Conservation (phyloP, 164 flowering plant species). For the Chimonanthus salicifolius region DNA sequence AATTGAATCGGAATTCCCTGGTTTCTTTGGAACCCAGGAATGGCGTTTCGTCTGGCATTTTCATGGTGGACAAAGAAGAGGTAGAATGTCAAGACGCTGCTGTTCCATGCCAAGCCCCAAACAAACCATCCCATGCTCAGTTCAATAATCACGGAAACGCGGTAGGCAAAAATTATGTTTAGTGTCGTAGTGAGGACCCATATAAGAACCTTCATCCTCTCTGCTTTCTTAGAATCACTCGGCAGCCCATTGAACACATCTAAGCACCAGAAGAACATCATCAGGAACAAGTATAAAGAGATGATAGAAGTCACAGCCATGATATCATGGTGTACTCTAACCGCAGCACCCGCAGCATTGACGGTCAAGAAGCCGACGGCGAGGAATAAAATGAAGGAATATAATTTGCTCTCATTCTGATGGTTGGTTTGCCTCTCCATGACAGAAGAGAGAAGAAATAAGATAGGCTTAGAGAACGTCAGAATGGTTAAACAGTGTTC, state of each 20-base stretch:
- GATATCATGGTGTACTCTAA: not conserved
- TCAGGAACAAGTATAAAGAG: conserved; percentile 1
- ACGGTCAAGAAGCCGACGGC: not conserved
- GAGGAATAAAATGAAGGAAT: not conserved
- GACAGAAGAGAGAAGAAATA: no score
- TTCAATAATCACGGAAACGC: not conserved
- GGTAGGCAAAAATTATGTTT: not conserved
- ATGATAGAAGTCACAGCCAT: not conserved
- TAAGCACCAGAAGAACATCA: conserved; percentile 5
- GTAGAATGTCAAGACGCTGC: conserved; percentile 3
- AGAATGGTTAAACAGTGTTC: no score
- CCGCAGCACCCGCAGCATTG: not conserved
- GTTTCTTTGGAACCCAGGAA: no score
- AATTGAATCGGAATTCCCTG: no score
- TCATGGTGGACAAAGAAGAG: not conserved
- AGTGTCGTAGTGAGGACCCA: conserved; percentile 4
- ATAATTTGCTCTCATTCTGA: no score
- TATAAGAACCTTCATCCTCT: conserved; percentile 3
- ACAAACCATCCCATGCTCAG: conserved; percentile 6
- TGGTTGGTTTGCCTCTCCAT: no score
- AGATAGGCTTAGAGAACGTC: no score
- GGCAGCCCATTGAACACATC: conserved; percentile 1
- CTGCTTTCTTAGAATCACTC: not conserved
- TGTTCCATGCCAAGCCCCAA: conserved; percentile 3
- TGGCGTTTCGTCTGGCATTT: not conserved